Evolutionary conservation across 2,329 filamentous ascomycete species (phyloP), one percentile per base, ranked within the genome.

Genomic region (Cadophora luteo-olivacea): DNA sequence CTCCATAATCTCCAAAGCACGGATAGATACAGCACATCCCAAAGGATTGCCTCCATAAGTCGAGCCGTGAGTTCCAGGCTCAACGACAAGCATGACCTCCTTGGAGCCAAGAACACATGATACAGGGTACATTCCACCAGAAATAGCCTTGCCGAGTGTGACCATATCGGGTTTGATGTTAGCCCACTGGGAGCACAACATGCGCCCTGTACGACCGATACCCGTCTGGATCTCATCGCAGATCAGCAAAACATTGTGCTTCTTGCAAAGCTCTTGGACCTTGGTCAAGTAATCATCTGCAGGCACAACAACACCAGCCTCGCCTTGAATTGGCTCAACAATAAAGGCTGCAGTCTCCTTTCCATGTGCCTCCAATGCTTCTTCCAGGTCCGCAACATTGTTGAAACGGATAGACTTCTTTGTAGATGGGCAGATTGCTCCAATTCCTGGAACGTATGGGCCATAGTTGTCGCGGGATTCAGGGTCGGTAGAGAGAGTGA

Each of bases 211-310:
- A 72, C 96, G 91, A 65, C 94, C 96, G 78, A 99, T 97, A 73
- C 95, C 95, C 5, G 96, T 99, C 83, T 99, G 96, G 77, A 99
- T 97, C 86, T 99, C 96, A 80, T 99, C 96, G 80, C 93, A 97
- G 80, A 99, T 98, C 78, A 99, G 84, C 60, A 99, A 89, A 49
- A 97, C 94, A 72, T 97, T 97, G 86, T 98, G 89, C 85, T 97
- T 92, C 81, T 93, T 93, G 85, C 96, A 99, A 29, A 98, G 89
- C 29, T 87, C 91, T 66, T 93, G 88, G 57, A 94, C 92, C 77
- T 91, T 89, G 74, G 84, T 81, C 41, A 99, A 88, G 82, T 99
- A 99, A 81, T 91, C 90, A 63, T 95, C 92, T 73, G 95, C 92
- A 6, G 96, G 96, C 11, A 98, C 96, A 14, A 98, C 92, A 60